Evolutionary conservation across 148 eudicot genomes (phyloP).

Genomic region (Fallopia convolvulus): DNA sequence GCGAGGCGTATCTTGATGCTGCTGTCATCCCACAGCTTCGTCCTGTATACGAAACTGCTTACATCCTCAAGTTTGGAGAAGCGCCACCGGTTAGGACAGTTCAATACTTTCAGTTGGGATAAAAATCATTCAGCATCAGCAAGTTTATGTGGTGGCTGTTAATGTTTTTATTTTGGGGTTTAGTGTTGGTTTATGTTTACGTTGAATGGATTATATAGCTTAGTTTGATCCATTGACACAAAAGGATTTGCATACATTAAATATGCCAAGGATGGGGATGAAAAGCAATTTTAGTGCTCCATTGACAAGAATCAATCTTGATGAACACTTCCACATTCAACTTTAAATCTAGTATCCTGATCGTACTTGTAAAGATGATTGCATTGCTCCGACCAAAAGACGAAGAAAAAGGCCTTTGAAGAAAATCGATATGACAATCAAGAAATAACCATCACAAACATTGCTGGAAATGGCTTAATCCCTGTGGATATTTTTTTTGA

Average conservation of each 20-base stretch:
- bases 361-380: too few species aligned
- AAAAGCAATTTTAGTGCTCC: background rate
- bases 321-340: too few species aligned
- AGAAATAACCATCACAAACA: background rate
- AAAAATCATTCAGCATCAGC: background rate
- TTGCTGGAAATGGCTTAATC: background rate
- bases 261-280: background rate
- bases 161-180: too few species aligned
- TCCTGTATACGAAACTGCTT: constrained; percentile 74
- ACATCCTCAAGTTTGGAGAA: constrained; percentile 73
- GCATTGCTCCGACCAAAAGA: too few species aligned
- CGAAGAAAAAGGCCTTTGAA: too few species aligned
- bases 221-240: background rate
- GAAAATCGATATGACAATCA: too few species aligned
- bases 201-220: background rate
- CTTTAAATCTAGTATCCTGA: too few species aligned
- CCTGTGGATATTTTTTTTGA: background rate
- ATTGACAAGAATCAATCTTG: too few species aligned
- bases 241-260: background rate
- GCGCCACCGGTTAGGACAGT: constrained; percentile 47
- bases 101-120: constrained; percentile 30
- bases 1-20: constrained; percentile 86
- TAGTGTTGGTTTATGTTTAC: background rate
- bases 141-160: background rate
- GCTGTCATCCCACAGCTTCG: constrained; percentile 55